Conservation (phyloP, 371 early-diverging fungal species). For the Dinochytrium kinnereticum region DNA sequence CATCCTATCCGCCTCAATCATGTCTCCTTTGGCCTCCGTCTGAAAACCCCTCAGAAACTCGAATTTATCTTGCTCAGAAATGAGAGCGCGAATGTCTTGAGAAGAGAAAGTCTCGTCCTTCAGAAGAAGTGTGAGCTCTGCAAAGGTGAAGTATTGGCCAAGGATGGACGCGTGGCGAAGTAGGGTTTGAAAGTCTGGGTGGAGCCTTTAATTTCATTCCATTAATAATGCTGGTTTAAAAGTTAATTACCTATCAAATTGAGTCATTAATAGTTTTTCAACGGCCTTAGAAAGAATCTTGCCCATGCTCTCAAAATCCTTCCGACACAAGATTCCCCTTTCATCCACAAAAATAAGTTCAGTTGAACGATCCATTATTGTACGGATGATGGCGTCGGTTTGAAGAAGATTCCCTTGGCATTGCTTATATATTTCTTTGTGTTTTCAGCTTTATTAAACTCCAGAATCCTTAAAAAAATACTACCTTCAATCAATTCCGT, state of each 20-base stretch:
- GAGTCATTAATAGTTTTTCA: neutral
- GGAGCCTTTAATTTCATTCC: neutral
- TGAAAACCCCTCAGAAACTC: neutral
- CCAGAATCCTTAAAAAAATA: neutral
- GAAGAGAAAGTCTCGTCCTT: neutral
- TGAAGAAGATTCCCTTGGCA: neutral
- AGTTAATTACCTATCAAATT: neutral
- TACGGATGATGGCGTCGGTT: neutral
- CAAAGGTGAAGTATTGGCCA: neutral
- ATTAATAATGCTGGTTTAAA: neutral
- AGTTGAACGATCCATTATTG: neutral
- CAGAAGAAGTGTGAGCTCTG: neutral
- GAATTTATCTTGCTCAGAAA: neutral
- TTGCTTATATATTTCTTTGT: neutral
- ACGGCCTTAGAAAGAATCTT: neutral
- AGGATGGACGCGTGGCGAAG: constrained; percentile 3
- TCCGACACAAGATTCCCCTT: neutral
- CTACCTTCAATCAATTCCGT: neutral
- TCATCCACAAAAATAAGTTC: neutral
- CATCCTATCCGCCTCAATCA: neutral
- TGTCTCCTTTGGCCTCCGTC: neutral
- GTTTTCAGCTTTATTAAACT: neutral
- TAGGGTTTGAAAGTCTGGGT: neutral
- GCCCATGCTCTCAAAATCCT: neutral
- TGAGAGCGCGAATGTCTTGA: neutral